phyloP scores from a whole-genome alignment of 495 filamentous ascomycete genomes.

The Cercophora newfieldiana region DNA sequence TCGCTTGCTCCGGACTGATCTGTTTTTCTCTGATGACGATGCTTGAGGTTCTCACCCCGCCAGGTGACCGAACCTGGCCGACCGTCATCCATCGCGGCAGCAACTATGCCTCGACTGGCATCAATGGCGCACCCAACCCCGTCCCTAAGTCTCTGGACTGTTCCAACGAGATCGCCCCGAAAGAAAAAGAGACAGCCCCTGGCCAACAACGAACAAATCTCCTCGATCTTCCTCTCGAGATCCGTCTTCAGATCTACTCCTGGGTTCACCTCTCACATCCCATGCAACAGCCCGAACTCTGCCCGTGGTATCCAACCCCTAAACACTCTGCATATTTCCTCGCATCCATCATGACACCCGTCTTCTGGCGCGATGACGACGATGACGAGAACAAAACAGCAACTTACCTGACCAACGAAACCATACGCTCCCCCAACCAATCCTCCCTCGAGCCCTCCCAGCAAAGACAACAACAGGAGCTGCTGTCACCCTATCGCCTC shows the following conservation, averaged over 20 bases:
- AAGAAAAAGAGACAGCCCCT: neutral
- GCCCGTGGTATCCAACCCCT: conserved; percentile 34
- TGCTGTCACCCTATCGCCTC: conserved; percentile 35
- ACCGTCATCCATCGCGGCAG: neutral
- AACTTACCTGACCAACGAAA: neutral
- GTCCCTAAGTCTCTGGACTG: neutral
- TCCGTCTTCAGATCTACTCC: conserved; percentile 38
- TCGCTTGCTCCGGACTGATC: no score
- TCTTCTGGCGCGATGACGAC: neutral
- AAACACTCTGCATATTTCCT: conserved; percentile 30
- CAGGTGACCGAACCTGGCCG: neutral
- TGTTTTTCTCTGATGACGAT: neutral
- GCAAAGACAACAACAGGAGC: neutral
- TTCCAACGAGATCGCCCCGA: neutral
- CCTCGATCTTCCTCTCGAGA: conserved; percentile 37
- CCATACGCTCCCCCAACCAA: neutral
- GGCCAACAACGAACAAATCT: conserved; percentile 9
- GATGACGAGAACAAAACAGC: neutral
- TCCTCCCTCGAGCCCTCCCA: neutral
- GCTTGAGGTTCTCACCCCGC: neutral
- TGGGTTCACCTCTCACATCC: conserved; percentile 30
- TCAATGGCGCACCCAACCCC: neutral
- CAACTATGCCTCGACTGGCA: neutral
- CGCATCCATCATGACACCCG: conserved; percentile 16
- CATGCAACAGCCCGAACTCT: conserved; percentile 48